phyloP scores from a whole-genome alignment of 768 basidiomycete species.

The Suillus subaureus region DNA sequence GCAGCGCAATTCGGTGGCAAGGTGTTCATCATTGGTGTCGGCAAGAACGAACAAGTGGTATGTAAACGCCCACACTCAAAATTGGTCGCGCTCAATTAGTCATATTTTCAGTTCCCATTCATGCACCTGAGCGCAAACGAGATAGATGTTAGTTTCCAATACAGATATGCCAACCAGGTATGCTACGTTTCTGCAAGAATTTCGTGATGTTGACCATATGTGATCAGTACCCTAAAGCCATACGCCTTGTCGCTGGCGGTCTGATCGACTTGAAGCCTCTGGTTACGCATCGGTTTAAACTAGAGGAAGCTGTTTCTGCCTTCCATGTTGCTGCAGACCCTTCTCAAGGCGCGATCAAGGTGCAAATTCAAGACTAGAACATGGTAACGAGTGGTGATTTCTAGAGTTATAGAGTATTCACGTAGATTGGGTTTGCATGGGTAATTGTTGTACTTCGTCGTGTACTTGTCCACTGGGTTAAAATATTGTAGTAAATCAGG shows the following conservation, averaged over 20 bases:
- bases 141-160: slow-evolving; percentile 69
- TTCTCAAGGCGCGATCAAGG: slow-evolving; percentile 67
- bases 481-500: no score
- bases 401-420: neutral
- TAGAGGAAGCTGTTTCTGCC: slow-evolving; percentile 75
- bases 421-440: neutral
- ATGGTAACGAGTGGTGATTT: neutral
- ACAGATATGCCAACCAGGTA: slow-evolving; percentile 68
- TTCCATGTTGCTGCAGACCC: slow-evolving; percentile 79
- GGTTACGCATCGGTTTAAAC: slow-evolving; percentile 73
- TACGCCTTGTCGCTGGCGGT: slow-evolving; percentile 76
- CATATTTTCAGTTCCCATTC: slow-evolving; percentile 56
- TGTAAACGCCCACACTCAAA: neutral
- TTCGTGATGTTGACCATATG: neutral
- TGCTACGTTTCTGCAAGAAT: neutral
- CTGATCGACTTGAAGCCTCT: slow-evolving; percentile 75
- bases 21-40: slow-evolving; percentile 72
- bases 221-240: slow-evolving; percentile 77
- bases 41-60: slow-evolving; percentile 62
- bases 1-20: slow-evolving; percentile 67
- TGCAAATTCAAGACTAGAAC: slow-evolving; percentile 58
- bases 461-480: neutral
- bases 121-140: slow-evolving; percentile 75
- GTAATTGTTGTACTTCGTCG: neutral
- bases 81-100: neutral